Conservation (phyloP, 1,284 basidiomycete species). For the Schizophyllum amplum region DNA sequence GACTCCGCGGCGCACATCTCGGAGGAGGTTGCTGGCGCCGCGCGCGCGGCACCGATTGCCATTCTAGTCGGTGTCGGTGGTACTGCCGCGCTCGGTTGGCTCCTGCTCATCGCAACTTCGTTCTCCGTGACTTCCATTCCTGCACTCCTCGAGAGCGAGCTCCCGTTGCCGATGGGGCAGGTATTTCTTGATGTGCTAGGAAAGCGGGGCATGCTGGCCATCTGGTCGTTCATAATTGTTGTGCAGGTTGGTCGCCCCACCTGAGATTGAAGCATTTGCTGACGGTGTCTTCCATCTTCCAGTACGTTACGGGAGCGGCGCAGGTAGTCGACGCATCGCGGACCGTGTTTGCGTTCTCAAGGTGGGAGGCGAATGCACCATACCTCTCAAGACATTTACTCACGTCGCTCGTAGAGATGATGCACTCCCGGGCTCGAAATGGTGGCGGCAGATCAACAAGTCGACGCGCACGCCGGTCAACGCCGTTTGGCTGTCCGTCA, state of each 20-base stretch:
- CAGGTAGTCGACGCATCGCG: constrained; percentile 69
- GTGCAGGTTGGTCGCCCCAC: too few species aligned
- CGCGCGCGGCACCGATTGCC: constrained; percentile 64
- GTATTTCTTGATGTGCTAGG: constrained; percentile 59
- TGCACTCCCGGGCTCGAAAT: constrained; percentile 61
- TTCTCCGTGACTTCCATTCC: constrained; percentile 53
- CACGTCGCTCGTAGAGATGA: constrained; percentile 37
- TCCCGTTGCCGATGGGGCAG: constrained; percentile 67
- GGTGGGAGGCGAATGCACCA: constrained; percentile 6
- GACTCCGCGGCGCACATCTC: constrained; percentile 75
- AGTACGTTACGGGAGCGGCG: constrained; percentile 70
- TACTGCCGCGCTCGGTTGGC: constrained; percentile 56
- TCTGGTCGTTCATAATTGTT: constrained; percentile 65
- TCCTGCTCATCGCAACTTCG: constrained; percentile 54
- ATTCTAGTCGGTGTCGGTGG: constrained; percentile 61
- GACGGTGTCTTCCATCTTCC: too few species aligned
- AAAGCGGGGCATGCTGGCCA: constrained; percentile 58
- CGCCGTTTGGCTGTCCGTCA: constrained; percentile 70
- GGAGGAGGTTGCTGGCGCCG: constrained; percentile 64
- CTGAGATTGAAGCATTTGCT: too few species aligned
- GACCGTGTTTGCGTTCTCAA: constrained; percentile 64
- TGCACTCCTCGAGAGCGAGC: constrained; percentile 36
- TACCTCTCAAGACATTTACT: neutral
- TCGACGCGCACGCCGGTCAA: constrained; percentile 60
- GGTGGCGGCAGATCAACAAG: constrained; percentile 54